Evolutionary conservation across 2,329 filamentous ascomycete genomes (phyloP), one percentile per base, ranked within the genome.

Genomic region (Verticillium albo-atrum): DNA sequence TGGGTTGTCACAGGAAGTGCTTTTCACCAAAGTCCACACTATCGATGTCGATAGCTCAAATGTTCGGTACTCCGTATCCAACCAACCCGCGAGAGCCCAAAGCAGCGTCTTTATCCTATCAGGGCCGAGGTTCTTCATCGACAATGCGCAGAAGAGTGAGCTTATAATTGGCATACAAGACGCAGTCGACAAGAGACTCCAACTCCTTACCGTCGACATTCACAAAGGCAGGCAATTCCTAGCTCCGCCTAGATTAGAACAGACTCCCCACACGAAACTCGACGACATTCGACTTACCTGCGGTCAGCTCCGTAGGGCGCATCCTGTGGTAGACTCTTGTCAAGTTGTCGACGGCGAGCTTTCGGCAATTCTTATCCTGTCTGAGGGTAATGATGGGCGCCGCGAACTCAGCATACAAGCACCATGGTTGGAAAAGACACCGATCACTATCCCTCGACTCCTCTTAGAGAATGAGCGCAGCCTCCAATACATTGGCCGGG

Each of bases 321-420:
- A 89, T 59, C 87, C 86, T 62, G 85, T 93, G 17, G 81, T 87
- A 27, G 90, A 92, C 73, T 89, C 88, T 6, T 91, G 88, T 72
- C 89, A 86, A 66, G 72, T 93, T 51, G 78, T 81, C 4, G 89
- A 93, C 70, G 87, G 87, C 2, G 78, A 81, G 27, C 78, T 89
- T 58, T 85, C 87, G 32, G 86, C 87, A 63, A 88, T 93, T 56
- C 75, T 92, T 3, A 85, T 90, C 27, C 75, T 94, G 15, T 89
- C 87, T 3, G 84, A 88, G 65, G 84, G 85, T 26, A 80, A 82
- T 56, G 78, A 85, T 63, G 88, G 88, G 1, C 81, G 82, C 30
- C 82, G 85, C 54, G 85, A 89, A 67, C 73, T 94, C 17, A 90
- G 87, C 64, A 76, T 91, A 10, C 89, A 92, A 71, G 89, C 89